These are phyloP conservation scores for Kodamaea derodonti DNA, from an alignment of 1,139 yeast genomes.

Conservation along the genomic window DNA sequence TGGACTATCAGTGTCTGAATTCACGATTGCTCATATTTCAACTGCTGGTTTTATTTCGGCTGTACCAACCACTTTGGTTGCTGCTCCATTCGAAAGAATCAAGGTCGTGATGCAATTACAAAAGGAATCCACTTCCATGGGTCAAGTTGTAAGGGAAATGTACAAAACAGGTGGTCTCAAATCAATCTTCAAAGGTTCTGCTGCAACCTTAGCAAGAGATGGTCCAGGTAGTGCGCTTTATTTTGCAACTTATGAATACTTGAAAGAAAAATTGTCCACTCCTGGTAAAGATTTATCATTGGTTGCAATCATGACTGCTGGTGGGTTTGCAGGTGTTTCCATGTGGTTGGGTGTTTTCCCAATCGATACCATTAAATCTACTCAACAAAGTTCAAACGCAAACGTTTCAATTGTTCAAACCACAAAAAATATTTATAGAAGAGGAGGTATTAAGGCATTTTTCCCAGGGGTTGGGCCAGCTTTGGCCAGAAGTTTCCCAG, in stretches of 20 bases:
- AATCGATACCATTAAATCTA: constrained; percentile 89
- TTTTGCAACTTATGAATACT: constrained; percentile 88
- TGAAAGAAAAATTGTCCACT: constrained; percentile 59
- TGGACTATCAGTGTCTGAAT: constrained; percentile 37
- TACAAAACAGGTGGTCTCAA: constrained; percentile 77
- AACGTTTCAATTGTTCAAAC: constrained; percentile 62
- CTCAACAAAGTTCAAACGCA: constrained; percentile 64
- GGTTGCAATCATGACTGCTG: constrained; percentile 78
- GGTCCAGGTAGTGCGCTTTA: constrained; percentile 98
- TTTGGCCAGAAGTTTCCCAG: constrained; percentile 90
- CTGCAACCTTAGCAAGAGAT: constrained; percentile 91
- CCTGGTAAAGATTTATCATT: constrained; percentile 61
- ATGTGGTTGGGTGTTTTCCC: constrained; percentile 99
- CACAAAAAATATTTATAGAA: constrained; percentile 56
- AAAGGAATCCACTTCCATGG: constrained; percentile 45
- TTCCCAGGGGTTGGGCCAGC: constrained; percentile 99
- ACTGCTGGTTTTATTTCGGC: constrained; percentile 97
- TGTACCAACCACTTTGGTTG: constrained; percentile 88
- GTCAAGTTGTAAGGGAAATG: constrained; percentile 64
- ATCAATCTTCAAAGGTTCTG: constrained; percentile 87
- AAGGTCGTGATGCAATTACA: constrained; percentile 91
- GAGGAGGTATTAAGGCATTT: constrained; percentile 85
- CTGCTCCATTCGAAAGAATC: constrained; percentile 95
- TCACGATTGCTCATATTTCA: constrained; percentile 69
- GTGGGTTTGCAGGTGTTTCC: constrained; percentile 92